A percentile compares a stretch with the other conserved stretches of the same genome.
These are phyloP conservation scores for Euphorbia lathyris DNA, from an alignment of 345 rosid species.

Conservation along the genomic window DNA sequence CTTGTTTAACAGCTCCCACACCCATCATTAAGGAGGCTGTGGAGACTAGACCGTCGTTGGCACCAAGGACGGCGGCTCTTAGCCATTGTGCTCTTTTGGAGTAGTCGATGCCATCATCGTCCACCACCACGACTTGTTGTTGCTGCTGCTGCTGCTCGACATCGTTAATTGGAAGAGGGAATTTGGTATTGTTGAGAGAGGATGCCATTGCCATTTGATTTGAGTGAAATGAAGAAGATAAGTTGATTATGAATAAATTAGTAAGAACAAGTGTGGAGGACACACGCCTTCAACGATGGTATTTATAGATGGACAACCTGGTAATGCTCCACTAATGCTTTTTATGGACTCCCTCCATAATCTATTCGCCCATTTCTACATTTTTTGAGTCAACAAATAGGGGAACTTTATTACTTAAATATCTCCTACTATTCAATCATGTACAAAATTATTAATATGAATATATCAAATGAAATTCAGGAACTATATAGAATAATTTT, in stretches of 20 bases:
- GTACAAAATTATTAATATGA: no score
- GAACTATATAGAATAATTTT: no score
- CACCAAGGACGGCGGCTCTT: slow-evolving; percentile 89
- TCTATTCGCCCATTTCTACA: no score
- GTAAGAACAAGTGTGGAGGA: slow-evolving; percentile 46
- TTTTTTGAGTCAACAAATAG: neutral
- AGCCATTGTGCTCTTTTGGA: slow-evolving; percentile 91
- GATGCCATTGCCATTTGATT: slow-evolving; percentile 41
- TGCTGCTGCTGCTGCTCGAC: slow-evolving; percentile 40
- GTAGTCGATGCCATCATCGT: slow-evolving; percentile 45
- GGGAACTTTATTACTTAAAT: no score
- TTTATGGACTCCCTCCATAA: no score
- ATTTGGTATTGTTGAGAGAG: slow-evolving; percentile 27
- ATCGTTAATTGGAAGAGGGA: slow-evolving; percentile 25
- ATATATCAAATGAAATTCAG: no score
- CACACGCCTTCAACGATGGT: slow-evolving; percentile 57
- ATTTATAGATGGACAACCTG: slow-evolving; percentile 40
- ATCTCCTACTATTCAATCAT: no score
- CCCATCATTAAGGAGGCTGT: slow-evolving; percentile 93
- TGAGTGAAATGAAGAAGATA: slow-evolving; percentile 2
- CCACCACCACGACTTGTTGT: slow-evolving; percentile 22
- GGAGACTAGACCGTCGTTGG: slow-evolving; percentile 87
- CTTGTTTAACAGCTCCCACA: slow-evolving; percentile 79
- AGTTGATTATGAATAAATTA: neutral
- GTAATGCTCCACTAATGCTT: slow-evolving; percentile 27